These are phyloP conservation scores for Podospora didyma DNA, from an alignment of 495 filamentous ascomycete species.

Conservation along the genomic window DNA sequence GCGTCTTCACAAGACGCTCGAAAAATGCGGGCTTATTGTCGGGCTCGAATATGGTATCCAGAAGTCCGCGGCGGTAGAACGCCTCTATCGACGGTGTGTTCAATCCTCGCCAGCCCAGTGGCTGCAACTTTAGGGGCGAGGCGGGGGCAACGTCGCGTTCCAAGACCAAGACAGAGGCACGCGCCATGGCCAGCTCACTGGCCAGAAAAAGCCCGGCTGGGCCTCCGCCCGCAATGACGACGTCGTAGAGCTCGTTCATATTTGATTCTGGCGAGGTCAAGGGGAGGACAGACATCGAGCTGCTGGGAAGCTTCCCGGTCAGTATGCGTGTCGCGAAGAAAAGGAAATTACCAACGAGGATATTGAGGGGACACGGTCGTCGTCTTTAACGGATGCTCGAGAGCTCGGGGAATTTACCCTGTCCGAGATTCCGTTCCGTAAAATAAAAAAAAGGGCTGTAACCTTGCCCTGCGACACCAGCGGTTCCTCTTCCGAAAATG, in stretches of 20 bases:
- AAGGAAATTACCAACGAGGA: too few relatives aligned
- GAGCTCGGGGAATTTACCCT: too few relatives aligned
- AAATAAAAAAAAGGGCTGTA: too few relatives aligned
- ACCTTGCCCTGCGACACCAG: too few relatives aligned
- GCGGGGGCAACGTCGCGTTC: conserved; percentile 18
- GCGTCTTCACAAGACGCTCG: background rate
- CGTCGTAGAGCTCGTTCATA: conserved; percentile 10
- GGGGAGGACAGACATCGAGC: too few relatives aligned
- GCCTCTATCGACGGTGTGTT: conserved; percentile 27
- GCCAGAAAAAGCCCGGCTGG: conserved; percentile 23
- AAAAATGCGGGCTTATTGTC: background rate
- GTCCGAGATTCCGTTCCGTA: too few relatives aligned
- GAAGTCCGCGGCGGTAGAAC: conserved; percentile 31
- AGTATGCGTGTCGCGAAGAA: too few relatives aligned
- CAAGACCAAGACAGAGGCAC: conserved; percentile 24
- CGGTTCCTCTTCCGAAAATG: too few relatives aligned
- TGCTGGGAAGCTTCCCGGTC: too few relatives aligned
- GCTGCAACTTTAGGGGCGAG: conserved; percentile 18
- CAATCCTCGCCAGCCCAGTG: conserved; percentile 23
- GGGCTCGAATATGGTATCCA: conserved; percentile 16
- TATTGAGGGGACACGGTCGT: too few relatives aligned
- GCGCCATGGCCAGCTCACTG: conserved; percentile 22
- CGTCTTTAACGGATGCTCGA: too few relatives aligned
- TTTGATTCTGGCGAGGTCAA: too few relatives aligned
- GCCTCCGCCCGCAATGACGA: conserved; percentile 18